phyloP scores from a whole-genome alignment of 306 rosid species.

The Cucurbita maxima region DNA sequence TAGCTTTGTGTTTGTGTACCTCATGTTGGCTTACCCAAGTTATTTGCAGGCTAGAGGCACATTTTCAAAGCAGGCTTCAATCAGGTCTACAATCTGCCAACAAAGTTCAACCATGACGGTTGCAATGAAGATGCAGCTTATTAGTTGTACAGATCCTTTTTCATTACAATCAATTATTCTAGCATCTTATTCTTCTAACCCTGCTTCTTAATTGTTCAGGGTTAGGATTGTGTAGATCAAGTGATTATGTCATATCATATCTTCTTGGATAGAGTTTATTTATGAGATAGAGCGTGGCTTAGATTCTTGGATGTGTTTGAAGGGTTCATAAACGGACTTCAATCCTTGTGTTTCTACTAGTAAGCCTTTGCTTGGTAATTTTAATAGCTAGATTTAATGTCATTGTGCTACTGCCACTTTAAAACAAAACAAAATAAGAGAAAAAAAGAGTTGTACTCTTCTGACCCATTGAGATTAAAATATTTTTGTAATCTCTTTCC shows the following conservation, averaged over 20 bases:
- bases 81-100: conserved; percentile 48
- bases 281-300: background rate
- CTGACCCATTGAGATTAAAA: no score
- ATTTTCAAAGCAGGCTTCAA: conserved; percentile 68
- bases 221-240: background rate
- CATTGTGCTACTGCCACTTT: no score
- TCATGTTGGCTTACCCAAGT: background rate
- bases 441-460: no score
- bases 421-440: no score
- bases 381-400: no score
- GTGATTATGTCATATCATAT: background rate
- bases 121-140: background rate
- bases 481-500: no score
- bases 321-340: background rate
- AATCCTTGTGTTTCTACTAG: background rate
- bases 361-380: no score
- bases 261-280: background rate
- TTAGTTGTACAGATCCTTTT: background rate
- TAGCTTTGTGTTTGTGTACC: background rate
- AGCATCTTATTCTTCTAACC: background rate
- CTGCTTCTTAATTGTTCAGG: background rate
- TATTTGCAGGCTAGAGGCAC: conserved; percentile 50
- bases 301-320: background rate
- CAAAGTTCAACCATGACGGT: conserved; percentile 37
- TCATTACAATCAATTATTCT: background rate